Base-by-base conservation (phyloP, 352 stramenopile genomes). In the Globisporangium orthogonon region DNA sequence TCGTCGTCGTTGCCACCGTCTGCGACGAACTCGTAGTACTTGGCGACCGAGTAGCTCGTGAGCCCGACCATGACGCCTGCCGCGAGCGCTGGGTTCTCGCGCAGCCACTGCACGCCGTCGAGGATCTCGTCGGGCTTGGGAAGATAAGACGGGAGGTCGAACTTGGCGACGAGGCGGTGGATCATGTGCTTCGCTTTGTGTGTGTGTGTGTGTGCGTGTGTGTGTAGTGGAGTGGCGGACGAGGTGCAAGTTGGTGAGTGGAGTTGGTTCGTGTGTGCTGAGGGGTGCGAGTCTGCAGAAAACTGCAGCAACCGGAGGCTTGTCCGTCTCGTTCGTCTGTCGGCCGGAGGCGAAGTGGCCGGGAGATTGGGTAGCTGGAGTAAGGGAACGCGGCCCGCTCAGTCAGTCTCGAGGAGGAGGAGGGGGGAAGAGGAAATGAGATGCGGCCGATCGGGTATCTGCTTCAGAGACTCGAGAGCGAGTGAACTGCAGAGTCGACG, bases 21-120 rank as follows among this genome's bases (percentile, higher is more conserved):
- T 15, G 63, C 43, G 37, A 71, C 35, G 30, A 60, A n/a, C 14
- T 81, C 74, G 41, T 87, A 86, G 69, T 88, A 89, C 50, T 80
- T 78, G 37, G 76, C 78, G 17, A 91, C 67, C 0, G 78, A 86
- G 48, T 86, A 81, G 60, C 76, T 83, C 2, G 81, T 88, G 53
- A 88, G 66, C 2, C 78, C 81, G 23, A 87, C 78, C 28, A 85
- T 69, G 56, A 85, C 78, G 2, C 76, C 77, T 0, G 78, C 76
- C 2, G 80, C 81, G 14, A 91, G 65, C 15, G 68, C 75, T 9
- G 81, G 76, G 44, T 91, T 86, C 48, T 89, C 74, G 23, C 78
- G 78, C 49, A 88, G 63, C 70, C 80, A 91, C 49, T 72, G 67
- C 39, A 89, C 73, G 2, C 75, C 79, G 4, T 80, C 73, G 35